Base-by-base conservation (phyloP, 257 asterid genomes). In the Nicotiana sylvestris region DNA sequence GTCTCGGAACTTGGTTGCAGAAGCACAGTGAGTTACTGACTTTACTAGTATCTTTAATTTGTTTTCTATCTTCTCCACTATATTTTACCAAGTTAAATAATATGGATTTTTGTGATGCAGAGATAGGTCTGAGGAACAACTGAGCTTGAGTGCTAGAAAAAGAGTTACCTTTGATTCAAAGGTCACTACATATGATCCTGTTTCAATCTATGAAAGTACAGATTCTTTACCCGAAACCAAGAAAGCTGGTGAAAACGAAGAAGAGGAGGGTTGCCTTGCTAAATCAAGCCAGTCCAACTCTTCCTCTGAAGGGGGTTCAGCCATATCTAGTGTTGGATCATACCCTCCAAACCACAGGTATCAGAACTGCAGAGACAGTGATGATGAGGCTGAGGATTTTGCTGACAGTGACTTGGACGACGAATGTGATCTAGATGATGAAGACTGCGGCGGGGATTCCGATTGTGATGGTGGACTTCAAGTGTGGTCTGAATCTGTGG, bases 271-370 rank as follows among this genome's bases (percentile, higher is more conserved):
- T 7, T 74, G 15, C 7, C 62, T 74, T 74, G 43, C 80, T 74
- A 68, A 85, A 76, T 65, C 87, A 33, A 72, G 78, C 76, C 86
- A 83, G 77, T 89, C 92, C 61, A 81, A 65, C 29, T 85, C 91
- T 17, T 61, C 30, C 43, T 90, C 95, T 15, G 92, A 85, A 84
- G 93, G 86, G 83, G 92, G 86, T 87, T 90, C 96, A 13, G 83
- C 89, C 61, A 29, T 89, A 32, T 90, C 98, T 37, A 96, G 95
- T 66, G 90, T 89, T 35, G 93, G 86, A 86, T 91, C 97, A 0
- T 94, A 90, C 79, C 98, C 98, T 88, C 90, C 89, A 3, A 92
- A 96, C 81, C 93, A 96, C 82, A 92, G 98, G 92, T 96, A 96
- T 86, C 96, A 93, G 88, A 96, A 96, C 83, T 90, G 91, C 78